phyloP scores from a whole-genome alignment of 495 filamentous ascomycete genomes.

The Aspergillus sclerotiicarbonarius region DNA sequence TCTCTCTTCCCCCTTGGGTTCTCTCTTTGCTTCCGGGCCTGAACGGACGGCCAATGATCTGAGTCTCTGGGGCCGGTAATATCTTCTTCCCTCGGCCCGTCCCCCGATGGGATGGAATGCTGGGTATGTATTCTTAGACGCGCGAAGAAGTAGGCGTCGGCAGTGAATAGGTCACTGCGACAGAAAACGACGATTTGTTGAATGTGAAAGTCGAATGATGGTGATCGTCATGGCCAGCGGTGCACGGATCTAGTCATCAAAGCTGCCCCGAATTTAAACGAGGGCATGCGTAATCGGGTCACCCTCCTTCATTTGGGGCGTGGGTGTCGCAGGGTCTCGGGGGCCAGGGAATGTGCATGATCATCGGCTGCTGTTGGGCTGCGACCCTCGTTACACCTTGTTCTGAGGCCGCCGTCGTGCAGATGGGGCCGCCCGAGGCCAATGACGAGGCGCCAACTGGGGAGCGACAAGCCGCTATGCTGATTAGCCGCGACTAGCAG shows the following conservation, averaged over 20 bases:
- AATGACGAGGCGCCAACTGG: neutral
- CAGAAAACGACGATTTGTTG: neutral
- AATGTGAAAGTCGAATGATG: neutral
- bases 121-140: slow-evolving; percentile 18
- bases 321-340: too few relatives aligned
- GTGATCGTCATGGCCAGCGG: too few relatives aligned
- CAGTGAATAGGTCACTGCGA: neutral
- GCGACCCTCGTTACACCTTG: neutral
- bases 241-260: too few relatives aligned
- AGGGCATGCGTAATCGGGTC: too few relatives aligned
- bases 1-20: slow-evolving; percentile 11
- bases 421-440: neutral
- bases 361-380: too few relatives aligned
- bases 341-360: too few relatives aligned
- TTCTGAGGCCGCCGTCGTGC: neutral
- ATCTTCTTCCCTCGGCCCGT: slow-evolving; percentile 7
- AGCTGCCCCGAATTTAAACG: too few relatives aligned
- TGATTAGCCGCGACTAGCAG: neutral
- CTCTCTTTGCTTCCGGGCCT: neutral
- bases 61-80: slow-evolving; percentile 9
- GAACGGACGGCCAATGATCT: neutral
- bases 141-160: slow-evolving; percentile 8
- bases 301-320: too few relatives aligned
- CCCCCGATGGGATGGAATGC: neutral
- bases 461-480: neutral